phyloP scores from a whole-genome alignment of 164 flowering plant species.

The Platanus orientalis region DNA sequence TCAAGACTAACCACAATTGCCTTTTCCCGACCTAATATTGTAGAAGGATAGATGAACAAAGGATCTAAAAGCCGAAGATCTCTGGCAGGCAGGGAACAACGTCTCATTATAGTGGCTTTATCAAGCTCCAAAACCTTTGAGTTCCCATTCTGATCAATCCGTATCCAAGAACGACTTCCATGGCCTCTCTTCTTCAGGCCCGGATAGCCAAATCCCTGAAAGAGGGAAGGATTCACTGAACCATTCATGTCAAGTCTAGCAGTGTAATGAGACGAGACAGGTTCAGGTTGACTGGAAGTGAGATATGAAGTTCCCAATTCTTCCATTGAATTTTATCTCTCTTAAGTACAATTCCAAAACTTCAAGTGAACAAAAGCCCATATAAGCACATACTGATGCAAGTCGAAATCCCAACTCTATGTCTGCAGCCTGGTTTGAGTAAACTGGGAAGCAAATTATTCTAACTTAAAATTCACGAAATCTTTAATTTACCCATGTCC shows the following conservation, averaged over 20 bases:
- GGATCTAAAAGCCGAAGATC: constrained; percentile 96
- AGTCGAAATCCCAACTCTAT: not conserved
- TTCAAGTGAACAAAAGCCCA: too few species aligned
- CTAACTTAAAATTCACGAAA: not conserved
- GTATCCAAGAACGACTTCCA: constrained; percentile 90
- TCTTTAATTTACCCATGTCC: constrained; percentile 2
- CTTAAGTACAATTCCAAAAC: not conserved
- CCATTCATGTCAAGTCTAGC: constrained; percentile 27
- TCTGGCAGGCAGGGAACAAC: constrained; percentile 82
- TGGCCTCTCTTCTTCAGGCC: constrained; percentile 79
- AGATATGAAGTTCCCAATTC: constrained; percentile 22
- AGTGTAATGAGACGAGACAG: constrained; percentile 16
- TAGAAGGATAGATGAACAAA: constrained; percentile 83
- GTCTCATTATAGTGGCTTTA: constrained; percentile 75
- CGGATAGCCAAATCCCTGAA: constrained; percentile 30
- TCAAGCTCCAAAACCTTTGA: constrained; percentile 67
- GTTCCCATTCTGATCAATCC: constrained; percentile 65
- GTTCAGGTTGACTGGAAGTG: constrained; percentile 14
- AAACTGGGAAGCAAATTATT: not conserved
- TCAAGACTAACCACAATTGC: constrained; percentile 94
- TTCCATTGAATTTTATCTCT: constrained; percentile 28
- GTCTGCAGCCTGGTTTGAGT: not conserved
- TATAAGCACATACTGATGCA: not conserved
- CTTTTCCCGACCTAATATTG: constrained; percentile 84
- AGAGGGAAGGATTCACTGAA: constrained; percentile 18